These are phyloP conservation scores for Melaleuca quinquenervia DNA, from an alignment of 345 rosid genomes.

Conservation along the genomic window DNA sequence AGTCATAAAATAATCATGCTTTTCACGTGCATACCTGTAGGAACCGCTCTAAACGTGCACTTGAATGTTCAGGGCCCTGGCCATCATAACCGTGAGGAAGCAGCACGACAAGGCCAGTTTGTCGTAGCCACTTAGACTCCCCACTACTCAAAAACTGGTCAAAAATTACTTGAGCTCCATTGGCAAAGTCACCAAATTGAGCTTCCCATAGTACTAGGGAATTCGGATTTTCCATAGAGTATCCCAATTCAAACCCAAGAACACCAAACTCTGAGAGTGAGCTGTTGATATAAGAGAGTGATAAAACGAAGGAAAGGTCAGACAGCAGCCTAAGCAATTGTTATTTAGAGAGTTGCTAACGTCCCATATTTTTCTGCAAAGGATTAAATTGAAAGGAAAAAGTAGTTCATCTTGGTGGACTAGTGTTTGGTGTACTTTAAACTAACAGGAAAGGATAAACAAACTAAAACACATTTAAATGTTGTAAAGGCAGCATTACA, in stretches of 20 bases:
- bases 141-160: slow-evolving; percentile 13
- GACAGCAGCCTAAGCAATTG: not conserved
- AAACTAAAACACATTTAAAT: not conserved
- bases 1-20: not conserved
- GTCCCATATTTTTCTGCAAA: not conserved
- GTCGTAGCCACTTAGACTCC: slow-evolving; percentile 13
- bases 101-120: slow-evolving; percentile 14
- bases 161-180: slow-evolving; percentile 16
- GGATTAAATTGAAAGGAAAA: not conserved
- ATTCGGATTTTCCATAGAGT: slow-evolving; percentile 15
- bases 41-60: slow-evolving; percentile 12
- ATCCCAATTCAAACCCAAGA: slow-evolving; percentile 17
- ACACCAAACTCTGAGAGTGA: slow-evolving; percentile 14
- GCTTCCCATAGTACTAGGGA: slow-evolving; percentile 15
- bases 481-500: not conserved
- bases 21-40: slow-evolving; percentile 4
- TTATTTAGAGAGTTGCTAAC: not conserved
- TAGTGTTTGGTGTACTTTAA: not conserved
- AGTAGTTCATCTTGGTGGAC: not conserved
- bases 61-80: slow-evolving; percentile 17
- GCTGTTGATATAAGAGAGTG: not conserved
- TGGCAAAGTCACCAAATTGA: slow-evolving; percentile 14
- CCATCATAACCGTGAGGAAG: slow-evolving; percentile 18
- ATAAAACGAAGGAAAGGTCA: not conserved
- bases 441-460: not conserved